Percentiles rank a stretch among this genome's conserved stretches.
Evolutionary conservation across 495 filamentous ascomycete species (phyloP).

Genomic region (Trichoderma gamsii): DNA sequence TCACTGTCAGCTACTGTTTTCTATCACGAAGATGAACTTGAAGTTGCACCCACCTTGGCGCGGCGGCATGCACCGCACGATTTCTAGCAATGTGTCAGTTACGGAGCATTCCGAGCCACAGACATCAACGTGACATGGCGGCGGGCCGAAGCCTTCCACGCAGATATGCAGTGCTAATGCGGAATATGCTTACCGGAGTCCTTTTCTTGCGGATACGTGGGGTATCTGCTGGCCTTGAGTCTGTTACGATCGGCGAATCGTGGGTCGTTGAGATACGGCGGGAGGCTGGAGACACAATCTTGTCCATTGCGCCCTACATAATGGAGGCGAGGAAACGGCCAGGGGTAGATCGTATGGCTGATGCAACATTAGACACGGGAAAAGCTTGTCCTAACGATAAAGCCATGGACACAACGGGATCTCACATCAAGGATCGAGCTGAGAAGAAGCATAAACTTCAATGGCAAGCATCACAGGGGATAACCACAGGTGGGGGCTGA

Average conservation of each 20-base stretch:
- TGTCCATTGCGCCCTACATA: neutral
- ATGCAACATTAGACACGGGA: neutral
- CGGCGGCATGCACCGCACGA: neutral
- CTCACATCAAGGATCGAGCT: neutral
- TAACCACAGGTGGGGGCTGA: neutral
- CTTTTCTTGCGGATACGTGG: slow-evolving; percentile 8
- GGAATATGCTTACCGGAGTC: slow-evolving; percentile 6
- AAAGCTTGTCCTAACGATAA: neutral
- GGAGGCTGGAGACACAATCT: neutral
- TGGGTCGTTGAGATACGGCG: neutral
- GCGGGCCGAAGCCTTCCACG: neutral
- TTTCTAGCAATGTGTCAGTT: neutral
- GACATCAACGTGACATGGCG: neutral
- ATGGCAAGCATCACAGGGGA: neutral
- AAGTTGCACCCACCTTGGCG: neutral
- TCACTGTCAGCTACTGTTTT: neutral
- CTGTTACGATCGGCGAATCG: neutral
- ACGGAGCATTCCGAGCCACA: neutral
- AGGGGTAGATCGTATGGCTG: neutral
- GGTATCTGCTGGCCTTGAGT: neutral
- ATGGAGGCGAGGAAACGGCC: neutral
- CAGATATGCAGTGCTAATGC: neutral
- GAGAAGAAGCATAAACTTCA: neutral
- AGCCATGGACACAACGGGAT: neutral
- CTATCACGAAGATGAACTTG: neutral